These are phyloP conservation scores for Aspergillus amoenus DNA, from an alignment of 2,329 filamentous ascomycete species.

Conservation along the genomic window DNA sequence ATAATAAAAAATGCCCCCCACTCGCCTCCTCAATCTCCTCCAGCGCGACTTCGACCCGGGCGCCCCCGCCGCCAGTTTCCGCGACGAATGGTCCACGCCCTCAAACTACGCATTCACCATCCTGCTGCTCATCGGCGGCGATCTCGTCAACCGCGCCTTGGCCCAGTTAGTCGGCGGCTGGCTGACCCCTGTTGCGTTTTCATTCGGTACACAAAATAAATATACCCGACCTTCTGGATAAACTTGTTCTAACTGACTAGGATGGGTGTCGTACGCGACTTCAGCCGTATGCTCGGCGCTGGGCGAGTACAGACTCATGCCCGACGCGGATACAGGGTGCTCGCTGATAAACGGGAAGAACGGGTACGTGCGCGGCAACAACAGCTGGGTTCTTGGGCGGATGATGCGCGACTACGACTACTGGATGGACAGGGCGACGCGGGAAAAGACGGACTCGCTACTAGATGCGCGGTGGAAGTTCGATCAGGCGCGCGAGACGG, in stretches of 20 bases:
- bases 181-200: slow-evolving; percentile 37
- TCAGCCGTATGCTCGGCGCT: slow-evolving; percentile 28
- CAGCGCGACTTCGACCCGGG: slow-evolving; percentile 4
- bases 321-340: slow-evolving; percentile 30
- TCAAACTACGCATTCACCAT: slow-evolving; percentile 31
- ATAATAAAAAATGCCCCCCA: not conserved
- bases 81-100: slow-evolving; percentile 19
- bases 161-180: slow-evolving; percentile 30
- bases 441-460: slow-evolving; percentile 11
- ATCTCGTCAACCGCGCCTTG: slow-evolving; percentile 36
- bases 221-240: too few relatives aligned
- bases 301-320: slow-evolving; percentile 37
- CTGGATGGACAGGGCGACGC: slow-evolving; percentile 22
- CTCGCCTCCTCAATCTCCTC: not conserved
- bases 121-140: slow-evolving; percentile 38
- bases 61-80: slow-evolving; percentile 1
- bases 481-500: not conserved
- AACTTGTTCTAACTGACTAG: not conserved
- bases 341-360: slow-evolving; percentile 38
- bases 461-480: slow-evolving; percentile 16
- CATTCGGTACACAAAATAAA: slow-evolving; percentile 27
- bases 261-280: slow-evolving; percentile 40
- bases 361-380: slow-evolving; percentile 41
- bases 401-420: slow-evolving; percentile 44
- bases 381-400: slow-evolving; percentile 45